These are phyloP conservation scores for Saprolegnia diclina DNA, from an alignment of 352 stramenopile genomes.

Conservation along the genomic window DNA sequence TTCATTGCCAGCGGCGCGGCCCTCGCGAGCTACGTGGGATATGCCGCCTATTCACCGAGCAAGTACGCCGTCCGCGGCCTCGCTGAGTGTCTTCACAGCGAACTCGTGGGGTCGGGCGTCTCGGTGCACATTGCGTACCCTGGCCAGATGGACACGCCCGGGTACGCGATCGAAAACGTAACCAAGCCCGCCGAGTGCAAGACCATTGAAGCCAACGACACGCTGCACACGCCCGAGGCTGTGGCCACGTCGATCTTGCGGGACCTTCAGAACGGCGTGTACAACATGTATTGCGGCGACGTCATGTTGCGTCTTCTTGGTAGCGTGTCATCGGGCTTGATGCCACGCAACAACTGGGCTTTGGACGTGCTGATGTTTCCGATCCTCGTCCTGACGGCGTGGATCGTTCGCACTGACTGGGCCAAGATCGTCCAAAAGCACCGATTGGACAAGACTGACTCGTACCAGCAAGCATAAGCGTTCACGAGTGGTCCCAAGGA, in stretches of 20 bases:
- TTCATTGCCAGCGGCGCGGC: conserved; percentile 17
- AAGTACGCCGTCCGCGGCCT: conserved; percentile 28
- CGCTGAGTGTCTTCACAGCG: conserved; percentile 22
- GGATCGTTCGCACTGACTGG: conserved; percentile 22
- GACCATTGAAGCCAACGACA: conserved; percentile 27
- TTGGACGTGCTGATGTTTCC: conserved; percentile 22
- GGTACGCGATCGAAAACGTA: conserved; percentile 15
- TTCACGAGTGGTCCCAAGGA: too few species aligned
- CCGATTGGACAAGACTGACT: too few species aligned
- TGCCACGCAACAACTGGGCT: conserved; percentile 9
- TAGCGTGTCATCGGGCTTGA: background rate
- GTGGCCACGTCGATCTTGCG: conserved; percentile 24
- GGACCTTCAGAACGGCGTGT: conserved; percentile 14
- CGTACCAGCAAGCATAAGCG: too few species aligned
- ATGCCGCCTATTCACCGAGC: conserved; percentile 27
- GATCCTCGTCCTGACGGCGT: conserved; percentile 13
- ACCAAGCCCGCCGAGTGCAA: conserved; percentile 25
- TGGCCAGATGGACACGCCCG: conserved; percentile 26
- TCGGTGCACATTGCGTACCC: conserved; percentile 27
- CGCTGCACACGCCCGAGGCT: conserved; percentile 18
- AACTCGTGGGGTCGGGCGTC: background rate
- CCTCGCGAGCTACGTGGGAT: conserved; percentile 23
- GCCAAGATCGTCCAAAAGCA: background rate
- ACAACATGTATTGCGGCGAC: conserved; percentile 27
- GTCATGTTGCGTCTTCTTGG: conserved; percentile 19